A percentile compares a stretch with the other conserved stretches of the same genome.
Evolutionary conservation across 2,329 filamentous ascomycete species (phyloP).

Genomic region (Peltaster fructicola): DNA sequence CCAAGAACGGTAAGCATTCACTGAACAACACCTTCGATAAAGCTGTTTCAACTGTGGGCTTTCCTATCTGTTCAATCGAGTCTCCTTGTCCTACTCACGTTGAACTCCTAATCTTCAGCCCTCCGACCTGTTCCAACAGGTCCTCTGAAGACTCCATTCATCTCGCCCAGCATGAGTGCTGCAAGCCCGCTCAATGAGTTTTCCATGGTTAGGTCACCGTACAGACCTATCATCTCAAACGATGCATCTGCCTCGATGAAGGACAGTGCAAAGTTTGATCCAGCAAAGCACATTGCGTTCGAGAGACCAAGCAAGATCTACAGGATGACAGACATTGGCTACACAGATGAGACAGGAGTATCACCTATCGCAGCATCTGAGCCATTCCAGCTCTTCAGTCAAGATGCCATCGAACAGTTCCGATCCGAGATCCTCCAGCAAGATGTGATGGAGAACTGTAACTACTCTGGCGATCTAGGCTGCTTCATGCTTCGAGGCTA

Average conservation of each 20-base stretch:
- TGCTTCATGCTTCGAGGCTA: slow-evolving; percentile 38
- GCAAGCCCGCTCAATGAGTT: slow-evolving; percentile 16
- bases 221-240: slow-evolving; percentile 19
- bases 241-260: slow-evolving; percentile 7
- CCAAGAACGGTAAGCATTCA: slow-evolving; percentile 6
- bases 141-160: not conserved
- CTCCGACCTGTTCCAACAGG: too few relatives aligned
- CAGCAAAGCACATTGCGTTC: slow-evolving; percentile 38
- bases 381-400: slow-evolving; percentile 45
- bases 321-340: slow-evolving; percentile 45
- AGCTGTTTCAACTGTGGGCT: too few relatives aligned
- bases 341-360: slow-evolving; percentile 36
- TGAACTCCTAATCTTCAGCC: too few relatives aligned
- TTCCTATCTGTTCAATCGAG: too few relatives aligned
- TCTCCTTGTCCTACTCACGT: too few relatives aligned
- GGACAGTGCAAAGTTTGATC: slow-evolving; percentile 28
- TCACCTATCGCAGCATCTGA: slow-evolving; percentile 47
- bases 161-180: slow-evolving; percentile 10
- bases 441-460: slow-evolving; percentile 38
- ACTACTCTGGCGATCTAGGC: slow-evolving; percentile 41
- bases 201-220: slow-evolving; percentile 15
- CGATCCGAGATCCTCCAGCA: slow-evolving; percentile 42
- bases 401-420: slow-evolving; percentile 44
- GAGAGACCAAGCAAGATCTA: slow-evolving; percentile 33
- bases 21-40: too few relatives aligned